Base-by-base conservation (phyloP, 306 rosid species). In the Oxytropis ochrocephala region DNA sequence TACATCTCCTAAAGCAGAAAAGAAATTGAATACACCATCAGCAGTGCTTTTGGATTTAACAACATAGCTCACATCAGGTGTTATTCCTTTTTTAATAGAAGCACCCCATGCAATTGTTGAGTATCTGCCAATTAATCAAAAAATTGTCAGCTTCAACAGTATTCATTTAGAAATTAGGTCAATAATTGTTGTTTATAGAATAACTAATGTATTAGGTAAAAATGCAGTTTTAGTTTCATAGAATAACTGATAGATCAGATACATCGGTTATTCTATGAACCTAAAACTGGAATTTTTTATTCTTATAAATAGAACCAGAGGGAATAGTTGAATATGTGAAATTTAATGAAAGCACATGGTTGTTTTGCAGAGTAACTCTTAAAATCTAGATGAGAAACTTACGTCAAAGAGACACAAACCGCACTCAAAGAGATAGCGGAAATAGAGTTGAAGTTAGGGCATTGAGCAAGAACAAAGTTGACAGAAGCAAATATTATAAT, bases 81-180 rank as follows among this genome's bases (percentile, higher is more conserved):
- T 41, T 9, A 66, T 44, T 30, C 96, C 98, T 10, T 66, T 90
- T 1, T 57, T n/a, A 4, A 81, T 0, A 0, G 91, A 66, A 17
- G 97, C 83, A 1, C 1, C 5, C 98, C 98, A 90, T 0, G 98
- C 93, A 4, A 93, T 83, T 2, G 86, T 82, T 36, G 98, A 93
- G 82, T 93, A 92, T n/a, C 97, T 88, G 79, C 42, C 18, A 8
- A 58, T 18, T 13, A 49, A 16, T 10, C 18, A 30, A 33, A 24
- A 63, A 30, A 16, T 3, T 27, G 4, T 1, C 5, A 64, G 27
- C 64, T 13, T 58, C 12, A 35, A 13, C n/a, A 57, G 13, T 4
- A 57, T 11, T 19, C 11, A 2, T 39, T 9, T n/a, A 47, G 19
- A 6, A 32, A n/a, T n/a, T n/a, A n/a, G n/a, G n/a, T n/a, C n/a